Base-by-base conservation (phyloP, 345 rosid genomes). In the Hibiscus tridactylites region DNA sequence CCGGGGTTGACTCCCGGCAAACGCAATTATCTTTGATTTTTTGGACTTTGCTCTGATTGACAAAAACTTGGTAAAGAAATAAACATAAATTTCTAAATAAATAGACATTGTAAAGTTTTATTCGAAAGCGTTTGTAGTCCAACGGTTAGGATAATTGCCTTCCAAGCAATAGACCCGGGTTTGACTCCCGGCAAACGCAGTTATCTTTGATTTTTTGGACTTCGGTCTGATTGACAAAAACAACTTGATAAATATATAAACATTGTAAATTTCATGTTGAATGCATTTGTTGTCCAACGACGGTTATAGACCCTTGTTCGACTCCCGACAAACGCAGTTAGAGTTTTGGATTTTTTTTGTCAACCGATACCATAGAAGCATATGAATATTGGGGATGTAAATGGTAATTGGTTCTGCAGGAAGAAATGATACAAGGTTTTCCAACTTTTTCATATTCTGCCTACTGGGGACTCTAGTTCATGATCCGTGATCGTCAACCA, bases 101-200 rank as follows among this genome's bases (percentile, higher is more conserved):
- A 21, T 21, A 21, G 21, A 21, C 21, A 21, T 21, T 21, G 21
- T 21, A 21, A 21, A 21, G 21, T 21, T 21, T 21, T 0, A 21
- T 21, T 0, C 0, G 21, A 21, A 21, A 21, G 21, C 0, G 91
- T 87, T 73, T 88, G 96, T 87, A 88, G 94, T 90, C 89, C 97
- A 88, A 89, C 93, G 91, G 95, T 88, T 84, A 91, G 93, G 97
- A 92, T 90, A 88, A 85, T 90, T 88, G 90, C 88, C 96, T 88
- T 84, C 92, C 81, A 81, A 86, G 78, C 83, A 84, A 84, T 83
- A 84, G 83, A 84, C 80, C 86, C 85, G 83, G 86, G 87, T 84
- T 86, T 84, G 87, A 88, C 86, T 88, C 86, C 85, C 81, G 89
- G 90, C 88, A 85, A 68, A 88, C 88, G 86, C 88, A 56, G 3